These are phyloP conservation scores for Deinandra increscens DNA, from an alignment of 129 eudicot genomes.

Conservation along the genomic window DNA sequence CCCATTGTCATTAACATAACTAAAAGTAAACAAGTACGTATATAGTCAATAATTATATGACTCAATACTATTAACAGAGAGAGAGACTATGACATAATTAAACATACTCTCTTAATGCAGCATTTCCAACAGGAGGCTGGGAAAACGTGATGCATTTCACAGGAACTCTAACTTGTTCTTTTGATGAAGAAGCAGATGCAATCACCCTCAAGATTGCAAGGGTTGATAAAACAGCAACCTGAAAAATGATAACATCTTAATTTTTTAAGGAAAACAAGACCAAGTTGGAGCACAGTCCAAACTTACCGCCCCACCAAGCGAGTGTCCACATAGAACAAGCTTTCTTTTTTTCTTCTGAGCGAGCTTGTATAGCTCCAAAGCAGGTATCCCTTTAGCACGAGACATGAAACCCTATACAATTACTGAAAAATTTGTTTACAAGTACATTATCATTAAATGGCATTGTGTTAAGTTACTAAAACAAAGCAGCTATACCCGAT, in stretches of 20 bases:
- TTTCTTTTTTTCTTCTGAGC: conserved; percentile 94
- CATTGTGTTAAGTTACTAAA: conserved; percentile 2
- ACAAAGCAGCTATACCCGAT: conserved; percentile 56
- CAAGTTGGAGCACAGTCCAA: conserved; percentile 11
- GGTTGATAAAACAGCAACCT: conserved; percentile 98
- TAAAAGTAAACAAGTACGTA: conserved; percentile 33
- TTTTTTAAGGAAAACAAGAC: not conserved
- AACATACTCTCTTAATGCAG: conserved; percentile 93
- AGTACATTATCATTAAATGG: not conserved
- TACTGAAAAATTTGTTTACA: conserved; percentile 15
- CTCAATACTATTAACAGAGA: not conserved
- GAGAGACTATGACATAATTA: conserved; percentile 10
- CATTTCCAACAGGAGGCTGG: conserved; percentile 99
- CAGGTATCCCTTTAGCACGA: conserved; percentile 99
- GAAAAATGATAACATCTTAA: conserved; percentile 14
- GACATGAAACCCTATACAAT: conserved; percentile 85
- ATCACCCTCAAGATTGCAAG: conserved; percentile 93
- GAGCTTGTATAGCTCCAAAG: conserved; percentile 88
- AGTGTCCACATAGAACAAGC: conserved; percentile 97
- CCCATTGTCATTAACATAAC: conserved; percentile 83
- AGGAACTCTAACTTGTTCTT: conserved; percentile 78
- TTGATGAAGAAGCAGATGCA: conserved; percentile 65
- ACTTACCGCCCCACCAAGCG: conserved; percentile 99
- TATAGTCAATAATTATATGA: conserved; percentile 1
- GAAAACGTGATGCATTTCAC: conserved; percentile 98